Conservation (phyloP, 495 filamentous ascomycete genomes). For the Tuber borchii region DNA sequence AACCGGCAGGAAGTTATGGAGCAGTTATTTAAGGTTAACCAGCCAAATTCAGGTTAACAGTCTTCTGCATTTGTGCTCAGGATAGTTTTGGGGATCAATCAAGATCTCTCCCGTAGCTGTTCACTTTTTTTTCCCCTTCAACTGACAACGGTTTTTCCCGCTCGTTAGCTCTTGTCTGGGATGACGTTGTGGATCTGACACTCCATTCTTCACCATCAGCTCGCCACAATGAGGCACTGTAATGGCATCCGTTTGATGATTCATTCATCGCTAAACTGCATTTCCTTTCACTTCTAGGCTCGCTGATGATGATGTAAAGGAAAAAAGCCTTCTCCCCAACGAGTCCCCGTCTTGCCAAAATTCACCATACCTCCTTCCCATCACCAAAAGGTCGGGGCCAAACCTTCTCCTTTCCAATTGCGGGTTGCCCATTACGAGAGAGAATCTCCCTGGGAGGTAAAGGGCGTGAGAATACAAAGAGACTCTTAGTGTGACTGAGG, state of each 20-base stretch:
- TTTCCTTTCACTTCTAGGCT: background rate
- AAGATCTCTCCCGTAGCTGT: too few species aligned
- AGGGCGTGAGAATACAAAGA: background rate
- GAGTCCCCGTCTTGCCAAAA: background rate
- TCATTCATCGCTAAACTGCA: background rate
- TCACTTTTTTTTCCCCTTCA: too few species aligned
- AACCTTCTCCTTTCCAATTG: background rate
- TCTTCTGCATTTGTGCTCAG: too few species aligned
- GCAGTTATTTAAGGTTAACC: too few species aligned
- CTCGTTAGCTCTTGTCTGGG: background rate
- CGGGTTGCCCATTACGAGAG: background rate
- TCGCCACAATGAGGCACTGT: background rate
- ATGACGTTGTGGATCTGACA: constrained; percentile 3
- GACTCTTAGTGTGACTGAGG: background rate
- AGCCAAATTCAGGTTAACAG: too few species aligned
- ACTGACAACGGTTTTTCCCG: background rate
- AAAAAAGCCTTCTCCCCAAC: background rate
- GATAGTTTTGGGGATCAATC: too few species aligned
- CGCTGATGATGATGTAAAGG: background rate
- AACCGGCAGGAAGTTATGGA: too few species aligned
- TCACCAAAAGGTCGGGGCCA: background rate
- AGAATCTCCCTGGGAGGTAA: background rate
- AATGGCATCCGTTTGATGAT: background rate
- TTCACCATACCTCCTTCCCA: background rate
- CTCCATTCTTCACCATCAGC: background rate